Conservation (phyloP, 75 land plant genomes). For the Gnetum montanum region DNA sequence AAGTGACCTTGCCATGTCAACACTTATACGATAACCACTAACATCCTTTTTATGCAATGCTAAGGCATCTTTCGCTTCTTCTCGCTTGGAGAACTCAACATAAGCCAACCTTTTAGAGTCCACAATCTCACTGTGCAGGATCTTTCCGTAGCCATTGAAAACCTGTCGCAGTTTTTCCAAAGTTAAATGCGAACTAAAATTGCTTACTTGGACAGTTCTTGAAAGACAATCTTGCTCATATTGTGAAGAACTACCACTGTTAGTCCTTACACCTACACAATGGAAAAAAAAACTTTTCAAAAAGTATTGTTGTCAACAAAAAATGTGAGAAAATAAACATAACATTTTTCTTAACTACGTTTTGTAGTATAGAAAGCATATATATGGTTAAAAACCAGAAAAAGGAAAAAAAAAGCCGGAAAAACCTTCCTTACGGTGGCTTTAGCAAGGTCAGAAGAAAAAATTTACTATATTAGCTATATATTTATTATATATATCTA, state of each 20-base stretch:
- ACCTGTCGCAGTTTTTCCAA: conserved; percentile 73
- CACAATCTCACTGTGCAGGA: conserved; percentile 57
- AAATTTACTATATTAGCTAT: too few species aligned
- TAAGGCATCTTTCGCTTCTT: conserved; percentile 81
- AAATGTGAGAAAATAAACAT: neutral
- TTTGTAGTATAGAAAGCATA: too few species aligned
- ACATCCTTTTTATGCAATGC: conserved; percentile 83
- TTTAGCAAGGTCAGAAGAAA: too few species aligned
- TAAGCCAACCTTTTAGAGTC: conserved; percentile 92
- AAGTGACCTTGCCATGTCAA: conserved; percentile 80
- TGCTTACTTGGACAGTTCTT: conserved; percentile 81
- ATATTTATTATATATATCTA: too few species aligned
- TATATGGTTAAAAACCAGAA: too few species aligned
- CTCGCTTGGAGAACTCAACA: conserved; percentile 83
- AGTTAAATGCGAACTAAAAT: conserved; percentile 78
- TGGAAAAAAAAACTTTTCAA: too few species aligned
- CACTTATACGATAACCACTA: conserved; percentile 72
- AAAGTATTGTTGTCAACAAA: neutral
- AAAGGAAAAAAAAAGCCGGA: too few species aligned
- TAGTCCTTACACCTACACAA: neutral
- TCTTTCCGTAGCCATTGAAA: conserved; percentile 74
- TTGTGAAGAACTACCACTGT: neutral
- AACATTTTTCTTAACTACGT: too few species aligned
- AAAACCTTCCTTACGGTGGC: too few species aligned
- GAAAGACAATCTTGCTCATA: conserved; percentile 22